Base-by-base conservation (phyloP, 371 early-diverging fungal genomes). In the Mucor indicus region DNA sequence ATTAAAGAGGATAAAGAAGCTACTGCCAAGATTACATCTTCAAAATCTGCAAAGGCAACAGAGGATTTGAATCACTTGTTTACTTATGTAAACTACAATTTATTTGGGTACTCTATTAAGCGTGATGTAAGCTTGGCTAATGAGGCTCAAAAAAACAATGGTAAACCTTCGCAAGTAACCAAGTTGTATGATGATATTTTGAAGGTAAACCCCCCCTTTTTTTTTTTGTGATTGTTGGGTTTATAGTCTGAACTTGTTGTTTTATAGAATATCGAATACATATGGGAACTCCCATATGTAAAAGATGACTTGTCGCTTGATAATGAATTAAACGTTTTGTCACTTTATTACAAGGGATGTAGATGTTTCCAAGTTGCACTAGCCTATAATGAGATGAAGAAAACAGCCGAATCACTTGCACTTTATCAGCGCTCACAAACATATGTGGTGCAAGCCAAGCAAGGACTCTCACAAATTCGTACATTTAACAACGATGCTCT, bases 11-110 rank as follows among this genome's bases (percentile, higher is more conserved):
- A 86, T 39, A 75, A 74, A 58, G 69, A 72, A 33, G 85, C 87
- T 0, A 72, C 78, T 1, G 80, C 84, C 17, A 86, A 86, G 55
- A 80, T 87, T 24, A 77, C 78, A 21, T 89, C 89, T 1, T 85
- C 86, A 7, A 85, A 84, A 62, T 83, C 84, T 5, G 83, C 78
- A 24, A 72, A 80, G 46, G 72, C 72, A 16, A 83, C 85, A 0
- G 70, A 75, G 17, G 77, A 82, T 12, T 58, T 89, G 53, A 65
- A 79, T 20, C 67, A 62, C 42, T 50, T 80, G 15, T 73, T 80
- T 20, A 74, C 78, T 1, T 87, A 68, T 58, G 73, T 85, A 23
- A 60, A 77, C 21, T 87, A 79, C 42, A 60, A 77, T 19, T 57
- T 76, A 10, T 71, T 82, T 45, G 53, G 55, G 17, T 59, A 59